Conservation (phyloP, 441 rosid genomes). For the Pelargonium fulgidum region DNA sequence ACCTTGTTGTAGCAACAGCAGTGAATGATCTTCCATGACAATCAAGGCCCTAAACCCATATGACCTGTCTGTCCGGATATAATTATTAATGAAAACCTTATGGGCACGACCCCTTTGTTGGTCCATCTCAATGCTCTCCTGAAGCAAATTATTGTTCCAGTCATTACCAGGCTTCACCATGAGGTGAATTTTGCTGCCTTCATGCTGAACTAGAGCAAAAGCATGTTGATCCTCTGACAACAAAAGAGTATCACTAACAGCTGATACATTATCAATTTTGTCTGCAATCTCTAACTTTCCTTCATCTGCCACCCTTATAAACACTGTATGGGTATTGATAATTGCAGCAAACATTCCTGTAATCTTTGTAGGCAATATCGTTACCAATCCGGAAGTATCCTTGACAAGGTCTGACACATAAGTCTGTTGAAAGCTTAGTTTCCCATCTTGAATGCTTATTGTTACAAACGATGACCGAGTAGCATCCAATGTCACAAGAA, state of each 20-base stretch:
- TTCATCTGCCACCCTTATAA: conserved; percentile 46
- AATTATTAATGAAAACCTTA: conserved; percentile 87
- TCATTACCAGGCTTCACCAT: conserved; percentile 58
- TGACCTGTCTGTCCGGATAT: conserved; percentile 78
- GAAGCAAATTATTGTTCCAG: conserved; percentile 63
- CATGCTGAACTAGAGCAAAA: conserved; percentile 67
- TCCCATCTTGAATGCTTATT: conserved; percentile 48
- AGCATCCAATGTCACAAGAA: conserved; percentile 67
- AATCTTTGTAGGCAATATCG: conserved; percentile 52
- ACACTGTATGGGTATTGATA: conserved; percentile 32
- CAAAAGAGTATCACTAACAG: conserved; percentile 70
- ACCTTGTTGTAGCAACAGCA: conserved; percentile 86
- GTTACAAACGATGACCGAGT: conserved; percentile 50
- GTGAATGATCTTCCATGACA: conserved; percentile 98
- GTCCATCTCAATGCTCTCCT: conserved; percentile 68
- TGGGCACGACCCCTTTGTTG: conserved; percentile 70
- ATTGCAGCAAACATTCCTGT: conserved; percentile 54
- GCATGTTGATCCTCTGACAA: conserved; percentile 61
- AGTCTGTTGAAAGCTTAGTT: conserved; percentile 51
- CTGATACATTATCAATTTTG: conserved; percentile 47
- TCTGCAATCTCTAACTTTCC: conserved; percentile 70
- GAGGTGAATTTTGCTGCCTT: conserved; percentile 51
- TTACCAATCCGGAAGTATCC: conserved; percentile 41
- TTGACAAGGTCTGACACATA: conserved; percentile 49
- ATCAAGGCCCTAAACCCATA: conserved; percentile 92